Evolutionary conservation across 345 rosid genomes (phyloP), one percentile per base, ranked within the genome.

Genomic region (Cardamine resedifolia): DNA sequence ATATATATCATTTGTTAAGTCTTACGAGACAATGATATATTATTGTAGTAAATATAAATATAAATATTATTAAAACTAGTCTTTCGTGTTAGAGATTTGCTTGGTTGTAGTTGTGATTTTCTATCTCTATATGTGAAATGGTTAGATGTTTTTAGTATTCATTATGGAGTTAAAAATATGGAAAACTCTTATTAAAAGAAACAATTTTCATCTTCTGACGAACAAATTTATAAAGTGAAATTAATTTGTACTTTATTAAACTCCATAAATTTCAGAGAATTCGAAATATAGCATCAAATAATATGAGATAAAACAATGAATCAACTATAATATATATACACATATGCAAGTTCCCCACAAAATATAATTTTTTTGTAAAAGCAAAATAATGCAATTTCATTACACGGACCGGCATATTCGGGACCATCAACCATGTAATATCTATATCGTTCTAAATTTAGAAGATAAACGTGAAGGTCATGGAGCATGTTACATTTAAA

Each of bases 391-490:
- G 14, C 68, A 66, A 28, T 58, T 27, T 58, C 72, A 58, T 28
- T 66, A 58, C 47, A 74, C 15, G 38, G 78, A 30, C 68, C 63
- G 67, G 64, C 78, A 68, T 67, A 43, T 7, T 50, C 56, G 63
- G 73, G 73, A 75, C 73, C 74, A 68, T 39, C 48, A 24, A 30
- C 31, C 11, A 51, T 41, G 48, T 43, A 41, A 39, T 21, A 44
- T 43, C 38, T 59, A 41, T 16, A 23, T 16, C 44, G 45, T 62
- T 64, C 78, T 60, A 52, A 34, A 61, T 21, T 31, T 68, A 68
- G 69, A 75, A 52, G 18, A 43, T 68, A 58, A 68, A 68, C 58
- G 74, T 75, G 78, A 75, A 60, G 14, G 24, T 60, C 58, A 68
- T 59, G 41, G 11, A 52, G 64, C 53, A 68, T 52, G 68, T 57